These are phyloP conservation scores for Calocera cornea DNA, from an alignment of 768 basidiomycete species.

Conservation along the genomic window DNA sequence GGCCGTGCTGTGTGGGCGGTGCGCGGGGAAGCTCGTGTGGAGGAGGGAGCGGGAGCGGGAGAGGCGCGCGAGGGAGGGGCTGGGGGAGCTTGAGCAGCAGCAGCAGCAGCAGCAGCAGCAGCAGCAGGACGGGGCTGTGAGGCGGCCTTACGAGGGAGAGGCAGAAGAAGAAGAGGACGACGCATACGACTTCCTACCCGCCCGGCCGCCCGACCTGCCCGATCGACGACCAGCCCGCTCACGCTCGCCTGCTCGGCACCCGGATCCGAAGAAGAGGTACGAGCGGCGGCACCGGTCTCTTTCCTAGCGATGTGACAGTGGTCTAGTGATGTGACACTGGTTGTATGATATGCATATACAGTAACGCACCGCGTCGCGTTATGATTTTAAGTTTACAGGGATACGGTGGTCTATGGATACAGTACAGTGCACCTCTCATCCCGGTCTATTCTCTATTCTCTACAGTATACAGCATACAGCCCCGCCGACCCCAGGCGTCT, in stretches of 20 bases:
- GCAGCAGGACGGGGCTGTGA: not conserved
- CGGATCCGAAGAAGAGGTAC: not conserved
- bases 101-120: no score
- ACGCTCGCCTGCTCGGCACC: not conserved
- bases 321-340: no score
- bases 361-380: not conserved
- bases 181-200: not conserved
- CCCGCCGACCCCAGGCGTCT: no score
- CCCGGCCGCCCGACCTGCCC: slow-evolving; percentile 4
- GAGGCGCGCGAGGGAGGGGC: slow-evolving; percentile 4
- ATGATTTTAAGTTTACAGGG: not conserved
- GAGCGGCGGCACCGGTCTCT: not conserved
- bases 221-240: slow-evolving; percentile 5
- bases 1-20: slow-evolving; percentile 67
- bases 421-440: not conserved
- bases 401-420: not conserved
- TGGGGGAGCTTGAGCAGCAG: not conserved
- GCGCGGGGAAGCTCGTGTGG: slow-evolving; percentile 76
- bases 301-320: not conserved
- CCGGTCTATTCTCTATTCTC: no score
- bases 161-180: slow-evolving; percentile 4
- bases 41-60: slow-evolving; percentile 53
- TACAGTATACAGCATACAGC: no score
- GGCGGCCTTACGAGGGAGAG: not conserved
- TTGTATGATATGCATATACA: no score